phyloP scores from a whole-genome alignment of 345 rosid genomes.

The Citrus inodora region DNA sequence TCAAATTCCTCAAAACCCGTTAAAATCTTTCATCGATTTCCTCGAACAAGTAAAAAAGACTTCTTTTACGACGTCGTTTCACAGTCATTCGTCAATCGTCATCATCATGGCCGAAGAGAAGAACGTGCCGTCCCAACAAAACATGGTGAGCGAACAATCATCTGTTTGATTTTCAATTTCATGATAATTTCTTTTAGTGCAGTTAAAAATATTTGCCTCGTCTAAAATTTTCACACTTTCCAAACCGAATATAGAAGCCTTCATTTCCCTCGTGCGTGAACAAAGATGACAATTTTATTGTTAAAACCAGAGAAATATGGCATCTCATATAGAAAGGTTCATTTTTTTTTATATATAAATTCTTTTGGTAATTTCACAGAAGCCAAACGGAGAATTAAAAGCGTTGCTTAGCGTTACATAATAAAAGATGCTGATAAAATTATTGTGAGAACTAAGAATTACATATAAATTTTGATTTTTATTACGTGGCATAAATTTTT shows the following conservation, averaged over 20 bases:
- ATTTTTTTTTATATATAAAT: no score
- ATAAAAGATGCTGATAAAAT: neutral
- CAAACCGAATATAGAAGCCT: no score
- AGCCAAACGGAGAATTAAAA: neutral
- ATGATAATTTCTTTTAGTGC: neutral
- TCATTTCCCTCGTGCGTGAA: no score
- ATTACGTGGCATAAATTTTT: neutral
- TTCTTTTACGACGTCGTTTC: neutral
- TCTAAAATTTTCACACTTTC: neutral
- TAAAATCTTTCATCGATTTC: neutral
- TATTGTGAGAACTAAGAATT: neutral
- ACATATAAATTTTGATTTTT: no score
- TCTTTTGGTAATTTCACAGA: neutral
- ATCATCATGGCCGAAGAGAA: constrained; percentile 1
- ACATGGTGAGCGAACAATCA: neutral
- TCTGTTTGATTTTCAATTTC: neutral
- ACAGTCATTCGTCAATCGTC: neutral
- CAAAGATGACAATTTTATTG: no score
- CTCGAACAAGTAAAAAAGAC: neutral
- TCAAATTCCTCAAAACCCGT: neutral
- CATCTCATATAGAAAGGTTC: neutral
- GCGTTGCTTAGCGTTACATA: neutral
- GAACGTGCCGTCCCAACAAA: neutral
- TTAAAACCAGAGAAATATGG: neutral
- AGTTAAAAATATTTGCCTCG: no score